These are phyloP conservation scores for Phlebiopsis gigantea DNA, from an alignment of 768 basidiomycete species.

Conservation along the genomic window DNA sequence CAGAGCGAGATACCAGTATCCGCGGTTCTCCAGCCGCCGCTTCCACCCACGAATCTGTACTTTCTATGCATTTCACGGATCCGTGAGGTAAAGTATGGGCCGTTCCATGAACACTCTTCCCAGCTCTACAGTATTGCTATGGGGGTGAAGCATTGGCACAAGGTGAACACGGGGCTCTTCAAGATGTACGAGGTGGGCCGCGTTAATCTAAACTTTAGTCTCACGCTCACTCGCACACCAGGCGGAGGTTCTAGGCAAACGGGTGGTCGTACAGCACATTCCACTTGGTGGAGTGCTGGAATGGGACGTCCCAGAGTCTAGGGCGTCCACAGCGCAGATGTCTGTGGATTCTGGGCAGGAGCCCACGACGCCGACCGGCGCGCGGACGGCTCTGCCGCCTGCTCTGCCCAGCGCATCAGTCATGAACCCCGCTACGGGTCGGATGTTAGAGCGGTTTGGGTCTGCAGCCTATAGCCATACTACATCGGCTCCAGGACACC, in stretches of 20 bases:
- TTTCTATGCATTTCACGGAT: constrained; percentile 76
- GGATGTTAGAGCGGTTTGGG: background rate
- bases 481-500: background rate
- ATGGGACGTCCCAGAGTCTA: constrained; percentile 41
- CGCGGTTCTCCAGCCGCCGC: constrained; percentile 51
- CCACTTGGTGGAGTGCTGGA: constrained; percentile 78
- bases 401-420: background rate
- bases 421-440: background rate
- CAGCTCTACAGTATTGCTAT: constrained; percentile 82
- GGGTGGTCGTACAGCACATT: constrained; percentile 95
- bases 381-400: background rate
- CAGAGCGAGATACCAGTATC: constrained; percentile 61
- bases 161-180: constrained; percentile 84
- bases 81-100: constrained; percentile 75
- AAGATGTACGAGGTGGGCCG: constrained; percentile 88
- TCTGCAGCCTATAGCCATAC: background rate
- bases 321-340: background rate
- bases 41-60: constrained; percentile 72
- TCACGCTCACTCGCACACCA: constrained; percentile 22
- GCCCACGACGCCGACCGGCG: background rate
- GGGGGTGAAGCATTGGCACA: constrained; percentile 86
- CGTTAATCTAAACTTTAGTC: background rate
- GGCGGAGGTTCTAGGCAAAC: constrained; percentile 89
- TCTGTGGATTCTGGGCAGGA: background rate
- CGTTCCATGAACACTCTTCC: constrained; percentile 90